Conservation (phyloP, 164 flowering plant genomes). For the Chimonanthus salicifolius region DNA sequence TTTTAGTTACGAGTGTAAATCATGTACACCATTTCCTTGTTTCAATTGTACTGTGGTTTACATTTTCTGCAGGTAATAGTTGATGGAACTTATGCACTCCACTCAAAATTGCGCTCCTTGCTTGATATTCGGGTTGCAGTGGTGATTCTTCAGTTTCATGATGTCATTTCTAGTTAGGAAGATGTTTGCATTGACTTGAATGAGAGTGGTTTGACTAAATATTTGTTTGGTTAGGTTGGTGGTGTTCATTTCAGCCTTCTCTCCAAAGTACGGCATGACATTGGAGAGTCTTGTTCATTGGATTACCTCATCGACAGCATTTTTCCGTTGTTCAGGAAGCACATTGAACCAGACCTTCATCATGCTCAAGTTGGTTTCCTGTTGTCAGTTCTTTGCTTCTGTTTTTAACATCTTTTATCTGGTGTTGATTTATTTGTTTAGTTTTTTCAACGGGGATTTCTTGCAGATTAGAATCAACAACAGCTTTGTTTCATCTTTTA, state of each 20-base stretch:
- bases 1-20: not conserved
- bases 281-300: conserved; percentile 90
- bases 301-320: conserved; percentile 95
- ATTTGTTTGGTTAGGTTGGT: conserved; percentile 66
- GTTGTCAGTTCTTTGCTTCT: not conserved
- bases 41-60: not conserved
- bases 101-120: conserved; percentile 85
- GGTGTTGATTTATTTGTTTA: conserved; percentile 8
- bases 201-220: not conserved
- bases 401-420: not conserved
- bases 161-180: conserved; percentile 2
- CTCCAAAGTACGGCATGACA: conserved; percentile 91
- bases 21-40: not conserved
- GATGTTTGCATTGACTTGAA: conserved; percentile 1
- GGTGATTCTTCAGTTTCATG: conserved; percentile 37
- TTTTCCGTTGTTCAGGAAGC: conserved; percentile 94
- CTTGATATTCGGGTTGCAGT: conserved; percentile 98
- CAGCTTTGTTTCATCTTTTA: conserved; percentile 94
- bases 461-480: conserved; percentile 97
- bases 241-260: conserved; percentile 98
- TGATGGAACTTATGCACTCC: conserved; percentile 96
- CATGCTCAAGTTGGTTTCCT: conserved; percentile 85
- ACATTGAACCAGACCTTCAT: conserved; percentile 98
- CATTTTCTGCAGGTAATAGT: conserved; percentile 64
- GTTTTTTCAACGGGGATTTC: conserved; percentile 5